These are phyloP conservation scores for Coniochaeta pulveracea DNA, from an alignment of 2,329 filamentous ascomycete genomes.

Conservation along the genomic window DNA sequence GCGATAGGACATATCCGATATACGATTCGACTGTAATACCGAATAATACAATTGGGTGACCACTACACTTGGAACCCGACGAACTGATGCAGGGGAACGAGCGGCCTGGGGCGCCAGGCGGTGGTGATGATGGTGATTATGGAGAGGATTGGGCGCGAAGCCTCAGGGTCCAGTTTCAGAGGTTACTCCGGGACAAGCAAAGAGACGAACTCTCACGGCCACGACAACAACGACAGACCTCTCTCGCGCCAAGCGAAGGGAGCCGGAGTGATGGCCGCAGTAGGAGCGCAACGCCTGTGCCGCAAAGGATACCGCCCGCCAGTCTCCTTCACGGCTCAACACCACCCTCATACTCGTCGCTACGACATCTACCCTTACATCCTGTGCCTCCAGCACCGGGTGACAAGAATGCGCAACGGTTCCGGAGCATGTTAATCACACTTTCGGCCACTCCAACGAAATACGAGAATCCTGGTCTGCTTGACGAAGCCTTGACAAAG, in stretches of 20 bases:
- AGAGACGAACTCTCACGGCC: constrained; percentile 68
- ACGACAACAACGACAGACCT: constrained; percentile 42
- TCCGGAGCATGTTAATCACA: constrained; percentile 72
- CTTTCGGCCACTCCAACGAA: constrained; percentile 81
- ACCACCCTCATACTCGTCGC: constrained; percentile 34
- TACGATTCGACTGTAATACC: no score
- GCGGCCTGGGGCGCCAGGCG: no score
- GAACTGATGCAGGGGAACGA: no score
- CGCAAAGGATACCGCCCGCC: no score
- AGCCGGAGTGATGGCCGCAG: no score
- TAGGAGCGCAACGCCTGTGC: no score
- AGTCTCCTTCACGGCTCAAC: no score
- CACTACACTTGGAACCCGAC: no score
- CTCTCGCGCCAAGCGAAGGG: constrained; percentile 42
- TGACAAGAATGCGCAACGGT: constrained; percentile 60
- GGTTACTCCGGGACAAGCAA: constrained; percentile 74
- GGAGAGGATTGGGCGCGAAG: constrained; percentile 70
- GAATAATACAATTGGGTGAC: no score
- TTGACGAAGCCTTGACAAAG: constrained; percentile 81
- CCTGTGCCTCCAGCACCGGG: constrained; percentile 59
- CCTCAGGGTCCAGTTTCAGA: constrained; percentile 74
- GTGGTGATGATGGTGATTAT: no score
- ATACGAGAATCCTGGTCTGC: constrained; percentile 89
- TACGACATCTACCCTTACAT: constrained; percentile 39
- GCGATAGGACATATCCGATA: no score